A percentile compares a stretch with the other conserved stretches of the same genome.
Conservation (phyloP, 2,329 filamentous ascomycete species). For the Diatrype stigma region DNA sequence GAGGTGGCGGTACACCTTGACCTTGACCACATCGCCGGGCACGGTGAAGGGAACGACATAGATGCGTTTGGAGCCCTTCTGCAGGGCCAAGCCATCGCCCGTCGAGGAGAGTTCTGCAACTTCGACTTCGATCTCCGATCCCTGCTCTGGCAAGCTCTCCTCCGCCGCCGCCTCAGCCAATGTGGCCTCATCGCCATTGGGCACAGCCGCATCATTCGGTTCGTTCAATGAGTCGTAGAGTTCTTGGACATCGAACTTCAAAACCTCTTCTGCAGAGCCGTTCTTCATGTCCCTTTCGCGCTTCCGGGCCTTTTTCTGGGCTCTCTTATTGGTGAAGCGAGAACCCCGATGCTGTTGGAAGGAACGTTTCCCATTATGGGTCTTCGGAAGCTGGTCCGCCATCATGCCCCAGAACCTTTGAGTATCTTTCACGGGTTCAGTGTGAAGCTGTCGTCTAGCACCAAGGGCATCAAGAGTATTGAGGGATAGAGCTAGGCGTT, state of each 20-base stretch:
- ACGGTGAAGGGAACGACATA: slow-evolving; percentile 87
- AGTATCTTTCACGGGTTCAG: background rate
- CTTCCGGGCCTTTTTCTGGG: slow-evolving; percentile 50
- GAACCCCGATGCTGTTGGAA: slow-evolving; percentile 9
- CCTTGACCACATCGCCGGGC: slow-evolving; percentile 75
- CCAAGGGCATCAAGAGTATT: too few relatives aligned
- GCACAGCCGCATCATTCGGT: slow-evolving; percentile 26
- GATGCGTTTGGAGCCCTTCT: slow-evolving; percentile 60
- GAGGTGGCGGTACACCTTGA: slow-evolving; percentile 74
- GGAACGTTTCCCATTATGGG: slow-evolving; percentile 15
- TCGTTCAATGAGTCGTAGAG: slow-evolving; percentile 41
- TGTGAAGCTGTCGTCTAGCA: background rate
- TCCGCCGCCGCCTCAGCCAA: slow-evolving; percentile 6
- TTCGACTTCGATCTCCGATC: slow-evolving; percentile 76
- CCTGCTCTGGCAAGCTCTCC: slow-evolving; percentile 54
- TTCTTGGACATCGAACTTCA: slow-evolving; percentile 58
- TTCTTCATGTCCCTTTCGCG: slow-evolving; percentile 56
- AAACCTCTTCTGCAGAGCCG: slow-evolving; percentile 63
- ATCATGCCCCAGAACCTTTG: background rate
- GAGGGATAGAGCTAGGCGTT: too few relatives aligned
- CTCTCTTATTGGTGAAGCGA: slow-evolving; percentile 19
- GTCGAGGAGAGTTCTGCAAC: slow-evolving; percentile 82
- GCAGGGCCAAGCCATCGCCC: slow-evolving; percentile 80
- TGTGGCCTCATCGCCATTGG: slow-evolving; percentile 19
- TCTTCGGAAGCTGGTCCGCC: background rate